Evolutionary conservation across 1,284 basidiomycete genomes (phyloP), one percentile per base, ranked within the genome.

Genomic region (Neotropicomus parvogracilis): DNA sequence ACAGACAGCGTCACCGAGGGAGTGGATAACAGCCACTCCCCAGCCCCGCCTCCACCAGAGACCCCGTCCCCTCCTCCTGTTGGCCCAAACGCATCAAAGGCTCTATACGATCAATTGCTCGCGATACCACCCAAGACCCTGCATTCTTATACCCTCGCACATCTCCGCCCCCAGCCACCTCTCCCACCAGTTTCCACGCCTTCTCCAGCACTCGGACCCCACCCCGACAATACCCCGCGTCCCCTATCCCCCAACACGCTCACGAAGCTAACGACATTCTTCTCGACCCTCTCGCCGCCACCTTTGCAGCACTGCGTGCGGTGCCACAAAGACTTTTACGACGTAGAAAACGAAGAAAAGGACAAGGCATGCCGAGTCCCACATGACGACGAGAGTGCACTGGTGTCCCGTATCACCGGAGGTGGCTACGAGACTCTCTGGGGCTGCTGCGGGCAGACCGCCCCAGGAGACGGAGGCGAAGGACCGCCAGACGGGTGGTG

Each of bases 401-500:
- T 77, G 44, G 76, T 80, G 26, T 73, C 74, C 48, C 70, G 73
- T 38, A 62, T 75, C 2, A 48, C 59, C 0, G 67, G 67, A 6
- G 63, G 68, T 11, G 69, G 64, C 27, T 75, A 75, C 51, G 75
- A 80, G 62, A 80, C 77, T 0, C 66, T 81, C 2, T 89, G 79
- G 77, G 78, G 75, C 4, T 89, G 86, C 65, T 89, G 86, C 62
- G 83, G 78, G 7, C 73, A 75, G 59, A 80, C 77, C 0, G 80
- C 80, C 10, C 79, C 86, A 38, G 87, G 86, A 1, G 80, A 85
- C 54, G 86, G 86, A 0, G 83, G 85, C 54, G 81, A 83, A 68
- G 86, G 86, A 0, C 87, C 86, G 3, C 87, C 86, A 2, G 85
- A 88, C 60, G 86, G 86, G 1, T 89, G 84, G 85, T 89, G 86